Evolutionary conservation across 176 grass and related monocot genomes (phyloP).

Genomic region (Bromus sterilis): DNA sequence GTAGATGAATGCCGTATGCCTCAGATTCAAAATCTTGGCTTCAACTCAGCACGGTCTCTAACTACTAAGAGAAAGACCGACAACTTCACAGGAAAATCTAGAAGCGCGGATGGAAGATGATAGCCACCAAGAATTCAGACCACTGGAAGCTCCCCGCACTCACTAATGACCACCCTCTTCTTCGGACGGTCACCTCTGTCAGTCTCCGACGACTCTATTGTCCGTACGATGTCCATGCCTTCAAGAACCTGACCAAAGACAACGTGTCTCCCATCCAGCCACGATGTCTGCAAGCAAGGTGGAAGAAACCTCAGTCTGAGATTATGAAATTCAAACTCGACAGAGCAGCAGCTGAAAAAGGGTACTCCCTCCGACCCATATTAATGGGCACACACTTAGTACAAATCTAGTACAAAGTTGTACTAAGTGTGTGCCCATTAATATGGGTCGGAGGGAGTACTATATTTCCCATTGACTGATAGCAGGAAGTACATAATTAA

Average conservation of each 20-base stretch:
- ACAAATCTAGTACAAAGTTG: too few relatives aligned
- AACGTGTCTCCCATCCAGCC: conserved; percentile 84
- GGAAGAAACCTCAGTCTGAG: neutral
- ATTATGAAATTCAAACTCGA: neutral
- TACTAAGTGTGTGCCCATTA: too few relatives aligned
- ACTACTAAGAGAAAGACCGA: neutral
- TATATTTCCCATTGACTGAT: neutral
- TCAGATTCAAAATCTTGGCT: neutral
- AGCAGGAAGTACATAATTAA: conserved; percentile 13
- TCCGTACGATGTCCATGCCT: conserved; percentile 68
- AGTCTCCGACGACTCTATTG: conserved; percentile 73
- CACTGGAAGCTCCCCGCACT: conserved; percentile 79
- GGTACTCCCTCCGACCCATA: too few relatives aligned
- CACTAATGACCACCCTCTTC: conserved; percentile 81
- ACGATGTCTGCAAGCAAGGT: conserved; percentile 54
- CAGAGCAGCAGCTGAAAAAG: neutral
- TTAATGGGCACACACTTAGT: too few relatives aligned
- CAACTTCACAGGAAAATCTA: neutral
- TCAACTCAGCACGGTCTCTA: conserved; percentile 7
- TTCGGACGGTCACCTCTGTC: conserved; percentile 81
- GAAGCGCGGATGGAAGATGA: neutral
- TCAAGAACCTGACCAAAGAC: conserved; percentile 90
- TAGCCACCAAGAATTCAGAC: conserved; percentile 21
- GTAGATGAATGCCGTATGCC: neutral
- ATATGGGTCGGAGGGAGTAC: too few relatives aligned